Percentiles rank a stretch among this genome's conserved stretches.
Evolutionary conservation across 2,329 filamentous ascomycete genomes (phyloP).

Genomic region (Aureobasidium pullulans): DNA sequence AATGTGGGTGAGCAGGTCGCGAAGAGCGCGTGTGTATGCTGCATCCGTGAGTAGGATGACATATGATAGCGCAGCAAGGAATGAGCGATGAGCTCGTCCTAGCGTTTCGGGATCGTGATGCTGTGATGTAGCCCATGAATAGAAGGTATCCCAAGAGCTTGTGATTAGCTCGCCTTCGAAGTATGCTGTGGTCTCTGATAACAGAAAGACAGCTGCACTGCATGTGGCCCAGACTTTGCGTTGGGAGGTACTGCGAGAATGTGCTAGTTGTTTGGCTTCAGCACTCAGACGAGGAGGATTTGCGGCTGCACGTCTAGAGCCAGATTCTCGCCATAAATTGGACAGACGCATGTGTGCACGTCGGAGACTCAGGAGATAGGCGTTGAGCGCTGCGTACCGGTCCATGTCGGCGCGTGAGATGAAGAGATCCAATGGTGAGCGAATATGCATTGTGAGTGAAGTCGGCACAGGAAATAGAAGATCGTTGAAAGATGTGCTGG

Average conservation of each 20-base stretch:
- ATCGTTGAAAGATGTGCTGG: constrained; percentile 54
- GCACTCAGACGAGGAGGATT: background rate
- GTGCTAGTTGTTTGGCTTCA: constrained; percentile 56
- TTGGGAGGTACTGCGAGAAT: constrained; percentile 58
- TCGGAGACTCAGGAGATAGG: constrained; percentile 78
- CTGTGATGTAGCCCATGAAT: constrained; percentile 48
- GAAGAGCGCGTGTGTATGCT: constrained; percentile 57
- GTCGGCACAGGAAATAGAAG: constrained; percentile 74
- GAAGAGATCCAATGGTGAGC: constrained; percentile 79
- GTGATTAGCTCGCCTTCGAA: constrained; percentile 84
- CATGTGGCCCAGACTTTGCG: constrained; percentile 85
- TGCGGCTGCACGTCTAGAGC: constrained; percentile 52
- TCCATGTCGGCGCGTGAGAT: constrained; percentile 68
- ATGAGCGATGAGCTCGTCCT: constrained; percentile 68
- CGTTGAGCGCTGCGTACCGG: constrained; percentile 75
- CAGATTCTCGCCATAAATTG: constrained; percentile 78
- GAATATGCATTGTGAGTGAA: constrained; percentile 62
- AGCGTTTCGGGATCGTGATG: constrained; percentile 79
- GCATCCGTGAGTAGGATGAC: constrained; percentile 59
- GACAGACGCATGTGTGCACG: constrained; percentile 79
- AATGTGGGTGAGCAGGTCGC: constrained; percentile 62
- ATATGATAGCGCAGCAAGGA: constrained; percentile 61
- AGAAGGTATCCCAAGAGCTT: constrained; percentile 72
- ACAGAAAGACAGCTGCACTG: constrained; percentile 78
- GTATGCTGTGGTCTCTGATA: constrained; percentile 80